Conservation (phyloP, 2,329 filamentous ascomycete genomes). For the Hyphodiscus sp. region DNA sequence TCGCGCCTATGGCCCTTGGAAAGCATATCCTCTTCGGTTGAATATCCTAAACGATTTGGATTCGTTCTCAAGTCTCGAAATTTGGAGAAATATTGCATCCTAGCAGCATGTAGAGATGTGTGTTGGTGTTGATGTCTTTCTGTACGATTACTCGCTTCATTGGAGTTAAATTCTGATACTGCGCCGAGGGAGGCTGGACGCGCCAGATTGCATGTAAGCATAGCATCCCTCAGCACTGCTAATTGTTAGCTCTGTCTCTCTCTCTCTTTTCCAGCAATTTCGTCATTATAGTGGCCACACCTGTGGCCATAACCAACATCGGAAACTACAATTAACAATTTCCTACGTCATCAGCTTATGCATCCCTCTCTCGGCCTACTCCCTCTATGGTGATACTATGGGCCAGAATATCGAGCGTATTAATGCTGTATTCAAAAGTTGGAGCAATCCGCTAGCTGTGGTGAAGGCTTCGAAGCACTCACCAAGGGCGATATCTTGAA, state of each 20-base stretch:
- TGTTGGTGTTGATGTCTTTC: too few relatives aligned
- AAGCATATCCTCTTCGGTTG: too few relatives aligned
- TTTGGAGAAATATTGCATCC: too few relatives aligned
- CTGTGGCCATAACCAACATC: conserved; percentile 30
- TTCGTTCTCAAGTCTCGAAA: too few relatives aligned
- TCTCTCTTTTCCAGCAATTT: conserved; percentile 32
- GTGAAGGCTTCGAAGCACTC: conserved; percentile 19
- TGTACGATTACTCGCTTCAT: conserved; percentile 55
- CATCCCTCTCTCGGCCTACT: conserved; percentile 23
- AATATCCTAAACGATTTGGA: too few relatives aligned
- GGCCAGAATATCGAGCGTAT: conserved; percentile 60
- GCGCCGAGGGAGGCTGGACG: conserved; percentile 52
- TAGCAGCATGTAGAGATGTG: too few relatives aligned
- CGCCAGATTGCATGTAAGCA: conserved; percentile 43
- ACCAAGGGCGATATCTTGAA: conserved; percentile 9
- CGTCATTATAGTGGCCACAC: conserved; percentile 38
- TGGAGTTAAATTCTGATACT: conserved; percentile 54
- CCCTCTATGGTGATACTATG: conserved; percentile 54
- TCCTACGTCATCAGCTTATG: conserved; percentile 29
- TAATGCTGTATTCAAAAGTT: conserved; percentile 45
- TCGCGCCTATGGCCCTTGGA: too few relatives aligned
- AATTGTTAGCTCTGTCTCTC: conserved; percentile 27
- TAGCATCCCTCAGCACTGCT: conserved; percentile 50
- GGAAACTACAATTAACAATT: conserved; percentile 31
- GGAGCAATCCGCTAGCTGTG: conserved; percentile 32